Evolutionary conservation across 257 asterid species (phyloP), one percentile per base, ranked within the genome.

Genomic region (Penstemon newberryi): DNA sequence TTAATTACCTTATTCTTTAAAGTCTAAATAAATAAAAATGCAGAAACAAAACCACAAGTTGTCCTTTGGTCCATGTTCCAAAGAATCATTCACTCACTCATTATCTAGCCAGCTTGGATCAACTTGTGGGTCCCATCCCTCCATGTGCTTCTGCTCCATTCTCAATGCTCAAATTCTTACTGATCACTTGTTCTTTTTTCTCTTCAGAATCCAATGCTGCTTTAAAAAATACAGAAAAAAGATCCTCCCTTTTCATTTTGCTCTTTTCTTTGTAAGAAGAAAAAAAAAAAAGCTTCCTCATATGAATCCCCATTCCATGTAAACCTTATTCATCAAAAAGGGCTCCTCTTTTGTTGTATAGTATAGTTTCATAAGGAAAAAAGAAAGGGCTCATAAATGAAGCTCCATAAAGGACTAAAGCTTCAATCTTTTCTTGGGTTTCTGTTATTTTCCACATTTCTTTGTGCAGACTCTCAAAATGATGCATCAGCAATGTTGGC

Each of bases 401-500:
- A 76, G 81, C 72, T 77, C 74, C 66, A 39, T 72, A 74, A 56
- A 6, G 76, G 65, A 71, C 70, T 79, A 57, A 80, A 81, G 89
- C 55, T 77, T 79, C 79, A 62, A 63, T 66, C 85, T 70, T 78
- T 85, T 71, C 80, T 79, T 52, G 84, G 74, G 56, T 10, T 78
- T 38, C 10, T 81, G 78, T 76, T 85, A 7, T 63, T 83, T 4
- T 75, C 77, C 42, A 49, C 82, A 6, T 65, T 87, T 65, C 59
- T 52, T 40, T 33, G 45, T 39, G 84, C 73, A 1, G 67, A 70
- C 60, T 79, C 83, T 43, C 89, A 87, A 25, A 84, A 73, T 49
- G 96, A 92, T 56, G 85, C 84, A 6, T 40, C 87, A 1, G 92
- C 78, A 37, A 89, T 92, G 96, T 65, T 85, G 39, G 92, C 85